Evolutionary conservation across 1,139 yeast species (phyloP).

Genomic region (Candida freyschussii): DNA sequence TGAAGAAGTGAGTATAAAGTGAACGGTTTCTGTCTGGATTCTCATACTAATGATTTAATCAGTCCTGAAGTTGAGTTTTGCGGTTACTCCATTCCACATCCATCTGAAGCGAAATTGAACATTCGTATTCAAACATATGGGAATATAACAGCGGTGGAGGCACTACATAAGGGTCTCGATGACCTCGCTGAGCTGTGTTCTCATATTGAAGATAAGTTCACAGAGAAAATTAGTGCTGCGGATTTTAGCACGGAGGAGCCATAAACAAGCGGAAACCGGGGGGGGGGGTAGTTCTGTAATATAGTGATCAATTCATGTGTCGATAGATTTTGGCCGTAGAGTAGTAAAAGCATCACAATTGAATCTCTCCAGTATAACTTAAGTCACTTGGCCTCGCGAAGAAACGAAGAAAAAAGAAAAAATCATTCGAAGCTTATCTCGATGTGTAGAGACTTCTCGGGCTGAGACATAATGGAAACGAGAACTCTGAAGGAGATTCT

Average conservation of each 20-base stretch:
- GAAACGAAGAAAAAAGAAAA: no score
- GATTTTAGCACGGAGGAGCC: slow-evolving; percentile 47
- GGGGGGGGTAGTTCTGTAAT: no score
- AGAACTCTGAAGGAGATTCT: slow-evolving; percentile 24
- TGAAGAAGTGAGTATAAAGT: slow-evolving; percentile 61
- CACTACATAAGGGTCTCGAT: slow-evolving; percentile 85
- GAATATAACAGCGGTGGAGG: slow-evolving; percentile 82
- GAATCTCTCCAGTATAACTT: no score
- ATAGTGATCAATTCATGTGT: no score
- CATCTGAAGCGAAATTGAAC: slow-evolving; percentile 87
- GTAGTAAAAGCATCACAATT: no score
- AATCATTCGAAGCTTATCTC: neutral
- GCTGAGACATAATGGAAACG: slow-evolving; percentile 9
- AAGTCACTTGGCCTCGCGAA: no score
- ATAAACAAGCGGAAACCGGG: no score
- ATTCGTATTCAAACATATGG: slow-evolving; percentile 94
- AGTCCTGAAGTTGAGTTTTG: slow-evolving; percentile 93
- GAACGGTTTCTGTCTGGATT: neutral
- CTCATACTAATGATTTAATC: slow-evolving; percentile 16
- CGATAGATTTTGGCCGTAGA: no score
- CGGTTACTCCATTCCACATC: slow-evolving; percentile 98
- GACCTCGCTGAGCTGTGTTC: slow-evolving; percentile 81
- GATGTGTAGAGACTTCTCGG: neutral
- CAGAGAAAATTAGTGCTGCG: slow-evolving; percentile 53
- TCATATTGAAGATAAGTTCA: slow-evolving; percentile 74